Base-by-base conservation (phyloP, 2,329 filamentous ascomycete genomes). In the Coccinonectria pachysandricola region DNA sequence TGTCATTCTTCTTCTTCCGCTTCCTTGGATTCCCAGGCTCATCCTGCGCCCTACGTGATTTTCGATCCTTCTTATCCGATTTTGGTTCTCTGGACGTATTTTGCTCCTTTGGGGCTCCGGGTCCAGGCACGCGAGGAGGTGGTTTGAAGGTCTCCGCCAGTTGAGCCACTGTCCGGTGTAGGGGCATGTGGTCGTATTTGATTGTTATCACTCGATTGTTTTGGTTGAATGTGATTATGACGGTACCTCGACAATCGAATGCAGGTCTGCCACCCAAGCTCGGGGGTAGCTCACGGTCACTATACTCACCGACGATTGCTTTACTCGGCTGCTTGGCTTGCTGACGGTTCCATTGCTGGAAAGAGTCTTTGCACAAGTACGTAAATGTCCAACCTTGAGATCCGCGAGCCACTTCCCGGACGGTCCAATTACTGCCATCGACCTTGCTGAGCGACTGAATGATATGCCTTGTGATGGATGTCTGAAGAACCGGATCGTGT, bases 261-360 rank as follows among this genome's bases (percentile, higher is more conserved):
- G 70, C 70, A 26, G 71, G 71, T 9, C 71, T n/a, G n/a, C n/a
- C n/a, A n/a, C n/a, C n/a, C n/a, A 65, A 15, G 52, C 66, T 70
- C n/a, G n/a, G n/a, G n/a, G n/a, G n/a, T n/a, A n/a, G 51, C 8
- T 62, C 62, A 35, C 58, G 60, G 14, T 56, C 50, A 28, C 60
- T 70, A 37, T 61, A 72, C 23, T 65, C 62, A 6, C 56, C 67
- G 21, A 73, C 59, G 13, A 56, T 43, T 5, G 49, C 39, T 33
- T 56, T 61, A 10, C 50, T 37, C 10, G 54, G 40, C 12, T 41
- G 53, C 43, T 65, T 67, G 5, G 53, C 49, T 34, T 59, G 52
- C 35, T 65, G 60, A 12, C 59, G 59, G 19, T 45, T 54, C 71
- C 71, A 75, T 18, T 58, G 55, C 34, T 62, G 56, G 21, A 58